phyloP scores from a whole-genome alignment of 768 basidiomycete species.

The Rhodosporidiobolus sp. region DNA sequence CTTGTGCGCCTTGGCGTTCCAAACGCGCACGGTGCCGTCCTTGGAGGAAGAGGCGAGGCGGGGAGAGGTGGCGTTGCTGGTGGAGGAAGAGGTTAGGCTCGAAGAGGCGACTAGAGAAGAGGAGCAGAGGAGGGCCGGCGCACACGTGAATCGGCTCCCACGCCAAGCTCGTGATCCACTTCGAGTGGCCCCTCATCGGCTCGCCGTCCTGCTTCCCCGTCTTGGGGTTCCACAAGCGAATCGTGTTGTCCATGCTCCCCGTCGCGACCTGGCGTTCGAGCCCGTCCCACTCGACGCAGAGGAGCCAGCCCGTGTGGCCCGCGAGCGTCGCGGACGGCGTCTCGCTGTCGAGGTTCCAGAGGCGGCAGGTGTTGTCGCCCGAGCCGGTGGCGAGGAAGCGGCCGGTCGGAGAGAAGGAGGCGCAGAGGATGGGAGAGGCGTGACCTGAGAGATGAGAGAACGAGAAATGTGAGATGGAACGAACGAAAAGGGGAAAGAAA shows the following conservation, averaged over 20 bases:
- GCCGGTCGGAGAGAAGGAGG: constrained; percentile 92
- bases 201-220: constrained; percentile 84
- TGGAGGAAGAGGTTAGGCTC: constrained; percentile 11
- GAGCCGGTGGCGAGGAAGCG: constrained; percentile 87
- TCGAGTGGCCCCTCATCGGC: constrained; percentile 84
- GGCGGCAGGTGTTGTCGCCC: constrained; percentile 83
- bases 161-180: constrained; percentile 91
- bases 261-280: constrained; percentile 85
- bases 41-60: constrained; percentile 93
- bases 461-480: not conserved
- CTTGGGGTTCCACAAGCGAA: constrained; percentile 88
- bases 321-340: constrained; percentile 78
- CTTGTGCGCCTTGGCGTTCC: constrained; percentile 70
- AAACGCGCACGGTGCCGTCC: constrained; percentile 92
- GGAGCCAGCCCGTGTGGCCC: constrained; percentile 93
- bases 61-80: constrained; percentile 70
- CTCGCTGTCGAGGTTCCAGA: constrained; percentile 94
- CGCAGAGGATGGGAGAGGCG: constrained; percentile 86
- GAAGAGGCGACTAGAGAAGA: not conserved
- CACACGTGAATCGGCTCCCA: constrained; percentile 96
- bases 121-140: constrained; percentile 47
- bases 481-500: not conserved
- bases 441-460: constrained; percentile 61
- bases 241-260: constrained; percentile 91
- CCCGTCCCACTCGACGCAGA: constrained; percentile 96